These are phyloP conservation scores for Colletotrichum sp. DNA, from an alignment of 2,329 filamentous ascomycete species.

Conservation along the genomic window DNA sequence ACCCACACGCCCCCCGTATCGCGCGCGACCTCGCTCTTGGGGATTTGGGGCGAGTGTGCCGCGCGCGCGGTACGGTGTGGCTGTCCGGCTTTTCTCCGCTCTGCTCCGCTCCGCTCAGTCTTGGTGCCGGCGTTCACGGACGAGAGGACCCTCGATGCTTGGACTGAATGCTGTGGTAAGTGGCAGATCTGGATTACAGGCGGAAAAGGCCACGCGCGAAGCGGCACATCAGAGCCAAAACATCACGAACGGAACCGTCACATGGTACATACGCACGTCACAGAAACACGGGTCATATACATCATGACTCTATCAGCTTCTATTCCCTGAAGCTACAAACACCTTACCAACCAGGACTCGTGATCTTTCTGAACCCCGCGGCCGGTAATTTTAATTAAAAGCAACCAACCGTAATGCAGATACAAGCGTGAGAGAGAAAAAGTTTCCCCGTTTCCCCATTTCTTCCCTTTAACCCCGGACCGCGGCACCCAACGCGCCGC, in stretches of 20 bases:
- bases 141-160: background rate
- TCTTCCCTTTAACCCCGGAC: conserved; percentile 57
- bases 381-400: conserved; percentile 23
- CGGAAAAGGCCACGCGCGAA: background rate
- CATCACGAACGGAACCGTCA: background rate
- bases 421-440: conserved; percentile 19
- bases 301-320: conserved; percentile 21
- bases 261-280: background rate
- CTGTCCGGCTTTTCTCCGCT: background rate
- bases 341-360: conserved; percentile 19
- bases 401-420: conserved; percentile 25
- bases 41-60: background rate
- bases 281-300: background rate
- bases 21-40: background rate
- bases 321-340: conserved; percentile 25
- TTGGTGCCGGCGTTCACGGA: background rate
- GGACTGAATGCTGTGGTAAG: background rate
- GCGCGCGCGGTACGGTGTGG: background rate
- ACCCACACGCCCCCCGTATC: background rate
- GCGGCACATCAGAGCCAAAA: background rate
- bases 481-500: conserved; percentile 76
- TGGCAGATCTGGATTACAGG: background rate
- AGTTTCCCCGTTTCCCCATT: background rate
- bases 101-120: background rate
- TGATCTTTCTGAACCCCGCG: conserved; percentile 15